Conservation (phyloP, 495 filamentous ascomycete species). For the Lindgomyces ingoldianus region DNA sequence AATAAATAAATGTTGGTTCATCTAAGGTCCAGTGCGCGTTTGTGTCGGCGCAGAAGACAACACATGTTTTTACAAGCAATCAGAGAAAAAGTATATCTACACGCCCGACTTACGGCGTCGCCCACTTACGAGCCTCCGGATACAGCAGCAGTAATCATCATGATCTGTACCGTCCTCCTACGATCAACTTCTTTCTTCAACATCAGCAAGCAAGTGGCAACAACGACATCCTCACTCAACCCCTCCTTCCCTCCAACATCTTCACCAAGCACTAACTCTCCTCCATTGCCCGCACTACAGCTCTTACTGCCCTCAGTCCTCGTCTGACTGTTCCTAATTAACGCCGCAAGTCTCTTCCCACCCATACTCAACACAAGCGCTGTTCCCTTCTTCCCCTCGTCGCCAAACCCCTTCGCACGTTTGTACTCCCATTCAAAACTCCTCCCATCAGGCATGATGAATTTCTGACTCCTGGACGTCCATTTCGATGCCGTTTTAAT, state of each 20-base stretch:
- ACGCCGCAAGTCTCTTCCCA: constrained; percentile 46
- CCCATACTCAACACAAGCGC: constrained; percentile 5
- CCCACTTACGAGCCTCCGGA: background rate
- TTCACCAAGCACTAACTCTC: constrained; percentile 47
- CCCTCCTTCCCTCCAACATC: constrained; percentile 43
- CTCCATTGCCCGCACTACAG: constrained; percentile 56
- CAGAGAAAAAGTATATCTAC: no score
- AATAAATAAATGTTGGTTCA: no score
- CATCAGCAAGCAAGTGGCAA: constrained; percentile 57
- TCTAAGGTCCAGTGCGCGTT: no score
- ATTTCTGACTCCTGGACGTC: constrained; percentile 46
- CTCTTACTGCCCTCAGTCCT: constrained; percentile 49
- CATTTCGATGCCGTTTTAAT: constrained; percentile 44
- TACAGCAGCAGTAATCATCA: constrained; percentile 45
- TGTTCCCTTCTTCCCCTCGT: constrained; percentile 27
- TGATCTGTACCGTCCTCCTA: constrained; percentile 50
- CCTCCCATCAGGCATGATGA: constrained; percentile 45
- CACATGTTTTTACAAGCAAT: no score
- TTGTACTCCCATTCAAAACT: constrained; percentile 56
- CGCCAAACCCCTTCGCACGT: constrained; percentile 33
- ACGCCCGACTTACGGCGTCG: no score
- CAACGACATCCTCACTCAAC: constrained; percentile 50
- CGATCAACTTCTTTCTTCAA: constrained; percentile 62
- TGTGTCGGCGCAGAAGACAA: no score
- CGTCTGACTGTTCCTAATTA: constrained; percentile 49